These are phyloP conservation scores for Epichloe festucae DNA, from an alignment of 2,329 filamentous ascomycete species.

Conservation along the genomic window DNA sequence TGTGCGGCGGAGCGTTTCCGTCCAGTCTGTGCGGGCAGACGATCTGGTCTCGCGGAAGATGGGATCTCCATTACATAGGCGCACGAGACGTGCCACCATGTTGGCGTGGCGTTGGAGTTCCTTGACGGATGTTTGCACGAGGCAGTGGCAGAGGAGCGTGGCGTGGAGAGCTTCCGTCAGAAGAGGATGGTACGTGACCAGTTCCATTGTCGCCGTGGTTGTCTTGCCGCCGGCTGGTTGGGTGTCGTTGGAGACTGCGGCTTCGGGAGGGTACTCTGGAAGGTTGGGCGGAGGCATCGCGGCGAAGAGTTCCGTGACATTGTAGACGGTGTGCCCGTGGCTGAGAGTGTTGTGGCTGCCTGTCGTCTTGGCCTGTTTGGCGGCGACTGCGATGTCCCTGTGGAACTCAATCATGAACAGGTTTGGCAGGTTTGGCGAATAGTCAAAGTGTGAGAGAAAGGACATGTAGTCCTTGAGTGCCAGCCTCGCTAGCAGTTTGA, in stretches of 20 bases:
- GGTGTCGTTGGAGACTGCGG: no score
- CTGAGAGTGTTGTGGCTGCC: slow-evolving; percentile 8
- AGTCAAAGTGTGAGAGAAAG: slow-evolving; percentile 64
- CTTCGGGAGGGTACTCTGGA: slow-evolving; percentile 49
- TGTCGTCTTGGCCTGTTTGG: slow-evolving; percentile 4
- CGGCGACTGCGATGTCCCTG: slow-evolving; percentile 36
- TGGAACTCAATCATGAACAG: slow-evolving; percentile 32
- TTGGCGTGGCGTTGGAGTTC: slow-evolving; percentile 69
- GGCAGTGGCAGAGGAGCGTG: slow-evolving; percentile 63
- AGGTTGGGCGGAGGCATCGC: slow-evolving; percentile 52
- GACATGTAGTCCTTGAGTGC: slow-evolving; percentile 62
- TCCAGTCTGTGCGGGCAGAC: slow-evolving; percentile 67
- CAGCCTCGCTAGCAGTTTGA: slow-evolving; percentile 62
- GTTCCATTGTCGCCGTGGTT: slow-evolving; percentile 20
- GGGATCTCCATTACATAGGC: slow-evolving; percentile 67
- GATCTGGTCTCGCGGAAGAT: slow-evolving; percentile 63
- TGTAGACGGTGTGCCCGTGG: slow-evolving; percentile 26
- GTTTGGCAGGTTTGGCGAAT: slow-evolving; percentile 54
- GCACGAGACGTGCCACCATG: slow-evolving; percentile 64
- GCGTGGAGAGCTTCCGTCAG: slow-evolving; percentile 68
- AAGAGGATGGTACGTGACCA: slow-evolving; percentile 62
- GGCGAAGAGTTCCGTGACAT: slow-evolving; percentile 54
- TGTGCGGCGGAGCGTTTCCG: slow-evolving; percentile 55
- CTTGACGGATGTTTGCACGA: slow-evolving; percentile 65
- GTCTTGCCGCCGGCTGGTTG: background rate